Conservation (phyloP, 495 filamentous ascomycete genomes). For the Tetracladium marchalianum region DNA sequence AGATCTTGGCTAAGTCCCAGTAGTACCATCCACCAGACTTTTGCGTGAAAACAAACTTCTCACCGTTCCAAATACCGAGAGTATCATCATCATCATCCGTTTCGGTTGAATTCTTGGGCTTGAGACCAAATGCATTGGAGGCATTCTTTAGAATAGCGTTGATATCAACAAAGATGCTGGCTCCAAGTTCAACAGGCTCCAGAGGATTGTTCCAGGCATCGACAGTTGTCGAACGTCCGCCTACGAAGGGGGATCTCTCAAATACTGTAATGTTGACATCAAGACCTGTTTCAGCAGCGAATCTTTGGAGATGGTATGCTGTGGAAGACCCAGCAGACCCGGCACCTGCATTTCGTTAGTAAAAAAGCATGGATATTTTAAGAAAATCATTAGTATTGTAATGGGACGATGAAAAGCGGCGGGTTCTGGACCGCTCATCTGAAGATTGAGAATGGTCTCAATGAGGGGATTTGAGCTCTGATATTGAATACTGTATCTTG, state of each 20-base stretch:
- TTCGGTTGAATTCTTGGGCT: constrained; percentile 19
- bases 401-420: too few species aligned
- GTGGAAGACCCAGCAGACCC: constrained; percentile 82
- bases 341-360: constrained; percentile 49
- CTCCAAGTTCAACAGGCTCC: constrained; percentile 77
- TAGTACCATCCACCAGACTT: constrained; percentile 48
- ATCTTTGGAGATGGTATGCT: constrained; percentile 71
- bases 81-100: constrained; percentile 26
- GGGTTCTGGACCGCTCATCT: too few species aligned
- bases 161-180: constrained; percentile 81
- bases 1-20: constrained; percentile 70
- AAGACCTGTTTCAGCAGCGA: constrained; percentile 42
- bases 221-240: constrained; percentile 84
- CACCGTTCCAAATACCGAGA: constrained; percentile 82
- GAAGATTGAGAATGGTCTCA: too few species aligned
- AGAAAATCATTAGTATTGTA: neutral
- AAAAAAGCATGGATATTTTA: neutral
- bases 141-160: constrained; percentile 77
- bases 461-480: too few species aligned
- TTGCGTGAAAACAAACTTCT: constrained; percentile 58
- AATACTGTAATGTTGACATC: constrained; percentile 75
- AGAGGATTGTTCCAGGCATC: constrained; percentile 61
- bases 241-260: constrained; percentile 70
- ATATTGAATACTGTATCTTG: too few species aligned
- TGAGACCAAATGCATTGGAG: constrained; percentile 60